Conservation (phyloP, 1,284 basidiomycete genomes). For the Sporisorium scitamineum region DNA sequence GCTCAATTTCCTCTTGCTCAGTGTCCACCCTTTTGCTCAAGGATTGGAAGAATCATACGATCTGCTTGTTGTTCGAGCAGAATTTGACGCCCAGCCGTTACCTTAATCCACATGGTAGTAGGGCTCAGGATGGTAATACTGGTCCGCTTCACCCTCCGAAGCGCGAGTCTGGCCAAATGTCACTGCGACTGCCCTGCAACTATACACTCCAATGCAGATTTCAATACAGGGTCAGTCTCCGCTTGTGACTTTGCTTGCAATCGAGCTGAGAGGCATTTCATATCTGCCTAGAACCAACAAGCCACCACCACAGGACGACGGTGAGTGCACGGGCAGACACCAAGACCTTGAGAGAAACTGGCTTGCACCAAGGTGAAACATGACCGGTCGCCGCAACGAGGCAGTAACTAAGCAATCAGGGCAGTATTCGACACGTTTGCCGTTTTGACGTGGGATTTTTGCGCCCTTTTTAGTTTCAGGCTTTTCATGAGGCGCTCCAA, state of each 20-base stretch:
- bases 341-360: not conserved
- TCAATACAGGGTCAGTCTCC: not conserved
- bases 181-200: not conserved
- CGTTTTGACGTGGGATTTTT: not conserved
- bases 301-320: not conserved
- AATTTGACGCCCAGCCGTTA: not conserved
- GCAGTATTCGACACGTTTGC: conserved; percentile 6
- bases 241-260: not conserved
- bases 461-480: not conserved
- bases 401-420: not conserved
- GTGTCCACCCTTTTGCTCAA: no score
- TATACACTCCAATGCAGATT: not conserved
- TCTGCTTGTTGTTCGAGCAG: not conserved
- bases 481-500: not conserved
- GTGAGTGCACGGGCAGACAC: not conserved
- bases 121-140: not conserved
- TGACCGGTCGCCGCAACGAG: not conserved
- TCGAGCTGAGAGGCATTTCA: not conserved
- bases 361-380: conserved; percentile 11
- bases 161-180: not conserved
- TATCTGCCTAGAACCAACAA: not conserved
- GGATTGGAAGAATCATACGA: not conserved
- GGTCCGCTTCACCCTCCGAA: conserved; percentile 4
- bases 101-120: not conserved
- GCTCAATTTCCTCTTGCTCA: not conserved